Evolutionary conservation across 2,329 filamentous ascomycete species (phyloP).

Genomic region (Xylaria arbuscula): DNA sequence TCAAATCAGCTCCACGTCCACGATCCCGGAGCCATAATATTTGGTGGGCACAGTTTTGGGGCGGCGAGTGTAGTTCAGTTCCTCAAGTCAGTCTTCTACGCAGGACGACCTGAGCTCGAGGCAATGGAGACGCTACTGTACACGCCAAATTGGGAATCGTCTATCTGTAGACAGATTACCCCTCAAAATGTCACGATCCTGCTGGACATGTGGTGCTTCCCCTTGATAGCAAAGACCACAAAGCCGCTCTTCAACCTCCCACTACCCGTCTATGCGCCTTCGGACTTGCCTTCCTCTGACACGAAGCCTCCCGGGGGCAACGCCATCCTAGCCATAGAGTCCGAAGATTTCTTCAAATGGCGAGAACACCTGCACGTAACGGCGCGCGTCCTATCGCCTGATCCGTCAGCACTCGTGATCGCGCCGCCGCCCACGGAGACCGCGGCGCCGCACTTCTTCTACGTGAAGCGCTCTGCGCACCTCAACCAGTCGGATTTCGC

Average conservation of each 20-base stretch:
- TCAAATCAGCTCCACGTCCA: conserved; percentile 72
- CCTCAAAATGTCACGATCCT: conserved; percentile 73
- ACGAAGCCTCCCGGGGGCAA: conserved; percentile 59
- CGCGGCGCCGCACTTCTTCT: conserved; percentile 74
- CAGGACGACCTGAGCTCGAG: conserved; percentile 58
- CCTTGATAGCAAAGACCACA: conserved; percentile 72
- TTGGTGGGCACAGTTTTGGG: conserved; percentile 85
- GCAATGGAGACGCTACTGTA: conserved; percentile 69
- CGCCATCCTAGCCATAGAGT: conserved; percentile 76
- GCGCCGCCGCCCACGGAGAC: conserved; percentile 50
- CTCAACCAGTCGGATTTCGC: conserved; percentile 87
- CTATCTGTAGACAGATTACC: conserved; percentile 74
- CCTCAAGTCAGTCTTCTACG: conserved; percentile 81
- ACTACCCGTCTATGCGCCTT: conserved; percentile 72
- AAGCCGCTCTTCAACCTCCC: conserved; percentile 76
- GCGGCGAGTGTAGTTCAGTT: conserved; percentile 79
- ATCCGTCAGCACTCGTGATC: conserved; percentile 59
- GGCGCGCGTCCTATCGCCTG: conserved; percentile 71
- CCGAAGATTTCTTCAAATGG: conserved; percentile 84
- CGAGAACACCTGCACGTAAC: conserved; percentile 75
- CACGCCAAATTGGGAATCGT: conserved; percentile 64
- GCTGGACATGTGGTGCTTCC: conserved; percentile 84
- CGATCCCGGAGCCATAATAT: conserved; percentile 77
- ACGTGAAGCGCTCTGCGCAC: conserved; percentile 78
- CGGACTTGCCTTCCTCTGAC: conserved; percentile 48